phyloP scores from a whole-genome alignment of 441 rosid species.

The Adansonia grandidieri region DNA sequence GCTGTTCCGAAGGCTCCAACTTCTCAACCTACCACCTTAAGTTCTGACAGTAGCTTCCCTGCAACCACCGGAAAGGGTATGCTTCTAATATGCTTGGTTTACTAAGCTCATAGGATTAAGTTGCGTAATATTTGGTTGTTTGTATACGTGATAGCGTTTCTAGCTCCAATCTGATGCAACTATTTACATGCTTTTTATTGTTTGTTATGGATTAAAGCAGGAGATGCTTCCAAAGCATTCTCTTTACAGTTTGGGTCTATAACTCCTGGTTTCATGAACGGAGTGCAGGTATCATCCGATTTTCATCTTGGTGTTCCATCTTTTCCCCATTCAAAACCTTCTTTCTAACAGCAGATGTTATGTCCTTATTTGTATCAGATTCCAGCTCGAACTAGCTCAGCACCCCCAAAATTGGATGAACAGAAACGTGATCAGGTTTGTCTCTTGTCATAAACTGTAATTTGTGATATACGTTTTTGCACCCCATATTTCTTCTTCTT shows the following conservation, averaged over 20 bases:
- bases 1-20: constrained; percentile 80
- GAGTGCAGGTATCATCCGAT: constrained; percentile 56
- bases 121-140: not conserved
- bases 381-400: constrained; percentile 98
- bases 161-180: not conserved
- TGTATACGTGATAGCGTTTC: not conserved
- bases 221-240: constrained; percentile 69
- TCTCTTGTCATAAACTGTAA: constrained; percentile 11
- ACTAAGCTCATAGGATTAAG: not conserved
- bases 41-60: constrained; percentile 43
- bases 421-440: constrained; percentile 90
- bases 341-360: constrained; percentile 30
- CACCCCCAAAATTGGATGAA: constrained; percentile 98
- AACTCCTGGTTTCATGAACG: constrained; percentile 79
- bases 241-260: constrained; percentile 88
- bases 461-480: not conserved
- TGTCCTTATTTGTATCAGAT: constrained; percentile 51
- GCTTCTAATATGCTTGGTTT: constrained; percentile 17
- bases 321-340: not conserved
- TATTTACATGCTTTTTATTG: constrained; percentile 1
- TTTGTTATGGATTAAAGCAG: constrained; percentile 43
- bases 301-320: not conserved
- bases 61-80: constrained; percentile 61
- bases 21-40: constrained; percentile 71
- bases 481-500: not conserved